Evolutionary conservation across 208 protist genomes (phyloP), one percentile per base, ranked within the genome.

Genomic region (Giardia duodenalis): DNA sequence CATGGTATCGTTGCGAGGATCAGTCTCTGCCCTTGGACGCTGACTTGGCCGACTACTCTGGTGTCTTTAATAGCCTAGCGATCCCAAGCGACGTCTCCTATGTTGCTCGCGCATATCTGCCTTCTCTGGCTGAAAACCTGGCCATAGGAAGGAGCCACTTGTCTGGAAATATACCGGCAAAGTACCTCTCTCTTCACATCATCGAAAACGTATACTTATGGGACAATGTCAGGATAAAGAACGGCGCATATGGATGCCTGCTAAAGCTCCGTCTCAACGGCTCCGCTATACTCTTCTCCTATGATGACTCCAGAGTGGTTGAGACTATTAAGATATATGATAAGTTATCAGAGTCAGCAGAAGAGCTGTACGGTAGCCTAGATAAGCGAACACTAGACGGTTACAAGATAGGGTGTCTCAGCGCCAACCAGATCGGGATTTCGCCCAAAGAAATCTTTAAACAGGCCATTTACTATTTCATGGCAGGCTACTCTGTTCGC

Each of bases 221-320:
- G 93, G 93, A 94, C 76, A 93, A 94, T 42, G 93, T 94, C 46
- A 48, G 93, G 43, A 92, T 94, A 4, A 88, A 92, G 88, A 92
- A 92, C 44, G 93, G 93, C 44, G 93, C 93, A 43, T 94, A 94
- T 86, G 93, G 93, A 67, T 93, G 93, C 47, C 46, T 91, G n/a
- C 88, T 86, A 67, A 1, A 46, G 0, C 30, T 92, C 43, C 46
- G 92, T n/a, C 67, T 90, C 30, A 45, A 89, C 44, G 86, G 86
- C 57, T 76, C 57, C 19, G 30, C 30, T 10, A 39, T 39, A 39
- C 10, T 76, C 57, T 10, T 76, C 30, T 76, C 57, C 10, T 76
- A 76, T 30, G 19, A 30, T 76, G 57, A 76, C 57, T 30, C 57
- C 57, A 10, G 30, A 76, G 57, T 76, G 57, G 19, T 76, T 30